Base-by-base conservation (phyloP, 176 grass and related monocot genomes). In the Eragrostis nindensis region DNA sequence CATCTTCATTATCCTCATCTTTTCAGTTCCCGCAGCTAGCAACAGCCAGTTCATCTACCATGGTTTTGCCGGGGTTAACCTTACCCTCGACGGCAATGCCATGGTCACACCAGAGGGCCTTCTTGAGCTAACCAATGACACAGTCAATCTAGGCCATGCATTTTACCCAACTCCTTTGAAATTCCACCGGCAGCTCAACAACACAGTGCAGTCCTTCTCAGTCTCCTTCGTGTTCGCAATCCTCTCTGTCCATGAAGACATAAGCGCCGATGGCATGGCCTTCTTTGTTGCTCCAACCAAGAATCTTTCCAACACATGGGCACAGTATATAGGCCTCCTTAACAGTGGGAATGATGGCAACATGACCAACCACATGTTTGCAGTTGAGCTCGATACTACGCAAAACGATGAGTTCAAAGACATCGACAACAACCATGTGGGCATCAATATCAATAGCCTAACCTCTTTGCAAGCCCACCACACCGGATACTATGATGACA, bases 181-280 rank as follows among this genome's bases (percentile, higher is more conserved):
- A 61, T 66, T 86, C 76, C 19, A n/a, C 57, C 14, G 1, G 36
- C 41, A 62, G n/a, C 36, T 6, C 26, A 57, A 80, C 3, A 39
- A 40, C 26, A 67, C 76, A 0, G 76, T 86, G 49, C 76, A 47
- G 30, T 86, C 84, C 26, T 87, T 91, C 81, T 85, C 89, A 1
- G 54, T 76, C 59, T 67, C 65, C 17, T 87, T 87, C 22, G 81
- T 67, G 40, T 81, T 78, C 1, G 85, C 53, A 14, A 87, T 91
- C 70, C 47, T 91, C 55, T 63, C 81, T 0, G 55, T 61, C 57
- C 79, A 85, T 44, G 41, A 43, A 4, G 69, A 71, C 29, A 55
- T 90, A 5, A 77, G 89, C 5, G 81, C 81, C 11, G 71, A 85
- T 7, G 85, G 85, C 24, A 66, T 91, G 71, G 89, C 85, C 71